A percentile compares a stretch with the other conserved stretches of the same genome.
Evolutionary conservation across 495 filamentous ascomycete genomes (phyloP).

Genomic region (Talaromyces thailandensis): DNA sequence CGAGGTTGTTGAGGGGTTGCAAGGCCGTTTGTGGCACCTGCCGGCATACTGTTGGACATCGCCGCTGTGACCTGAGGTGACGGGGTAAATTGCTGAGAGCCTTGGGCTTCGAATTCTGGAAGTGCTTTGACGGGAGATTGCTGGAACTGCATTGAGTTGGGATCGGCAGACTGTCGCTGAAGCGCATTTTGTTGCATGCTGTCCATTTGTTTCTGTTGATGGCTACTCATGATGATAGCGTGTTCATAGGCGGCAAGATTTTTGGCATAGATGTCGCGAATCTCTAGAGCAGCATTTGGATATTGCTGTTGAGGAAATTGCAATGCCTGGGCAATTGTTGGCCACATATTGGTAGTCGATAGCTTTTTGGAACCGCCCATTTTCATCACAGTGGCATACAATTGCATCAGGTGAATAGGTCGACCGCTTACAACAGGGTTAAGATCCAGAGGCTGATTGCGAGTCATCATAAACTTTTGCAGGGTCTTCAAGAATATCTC

Average conservation of each 20-base stretch:
- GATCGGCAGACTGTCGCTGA: constrained; percentile 28
- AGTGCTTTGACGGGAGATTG: constrained; percentile 26
- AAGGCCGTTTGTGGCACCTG: constrained; percentile 31
- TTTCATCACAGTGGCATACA: constrained; percentile 68
- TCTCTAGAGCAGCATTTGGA: constrained; percentile 54
- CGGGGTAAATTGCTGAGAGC: constrained; percentile 23
- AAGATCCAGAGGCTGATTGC: constrained; percentile 57
- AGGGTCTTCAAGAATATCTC: constrained; percentile 72
- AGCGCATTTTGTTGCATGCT: constrained; percentile 46
- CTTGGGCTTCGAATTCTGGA: constrained; percentile 25
- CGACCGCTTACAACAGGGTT: constrained; percentile 64
- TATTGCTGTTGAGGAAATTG: constrained; percentile 58
- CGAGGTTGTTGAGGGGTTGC: constrained; percentile 32
- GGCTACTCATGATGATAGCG: constrained; percentile 46
- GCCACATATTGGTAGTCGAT: constrained; percentile 59
- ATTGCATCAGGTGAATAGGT: constrained; percentile 57
- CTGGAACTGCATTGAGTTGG: constrained; percentile 30
- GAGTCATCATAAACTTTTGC: constrained; percentile 59
- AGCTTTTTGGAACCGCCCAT: constrained; percentile 73
- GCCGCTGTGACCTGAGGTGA: constrained; percentile 28
- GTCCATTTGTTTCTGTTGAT: constrained; percentile 47
- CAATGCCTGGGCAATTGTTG: constrained; percentile 55
- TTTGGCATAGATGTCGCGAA: constrained; percentile 63
- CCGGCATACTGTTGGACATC: constrained; percentile 23
- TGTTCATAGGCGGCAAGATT: constrained; percentile 70